These are phyloP conservation scores for Steccherinum ochraceum DNA, from an alignment of 768 basidiomycete species.

Conservation along the genomic window DNA sequence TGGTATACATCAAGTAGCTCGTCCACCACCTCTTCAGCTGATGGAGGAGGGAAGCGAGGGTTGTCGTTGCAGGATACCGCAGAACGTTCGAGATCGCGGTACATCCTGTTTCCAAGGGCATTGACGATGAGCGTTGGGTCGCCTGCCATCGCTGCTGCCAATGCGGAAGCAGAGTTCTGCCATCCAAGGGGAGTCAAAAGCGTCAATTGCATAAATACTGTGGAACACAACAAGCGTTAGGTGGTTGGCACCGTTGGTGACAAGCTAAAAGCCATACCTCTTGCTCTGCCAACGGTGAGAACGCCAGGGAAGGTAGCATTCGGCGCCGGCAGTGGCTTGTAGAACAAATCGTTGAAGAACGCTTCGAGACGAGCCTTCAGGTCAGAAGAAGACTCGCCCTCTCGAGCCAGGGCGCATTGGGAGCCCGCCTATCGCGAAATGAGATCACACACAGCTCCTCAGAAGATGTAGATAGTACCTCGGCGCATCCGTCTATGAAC, in stretches of 20 bases:
- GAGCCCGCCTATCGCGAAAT: neutral
- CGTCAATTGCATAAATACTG: neutral
- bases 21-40: conserved; percentile 17
- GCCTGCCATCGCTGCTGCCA: conserved; percentile 20
- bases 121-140: conserved; percentile 20
- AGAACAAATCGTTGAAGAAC: conserved; percentile 17
- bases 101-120: conserved; percentile 4
- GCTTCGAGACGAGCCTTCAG: conserved; percentile 14
- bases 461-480: conserved; percentile 9
- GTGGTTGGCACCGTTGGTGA: neutral
- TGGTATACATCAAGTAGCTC: conserved; percentile 17
- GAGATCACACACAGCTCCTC: too few species aligned
- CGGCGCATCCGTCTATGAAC: conserved; percentile 22
- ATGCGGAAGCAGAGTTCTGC: conserved; percentile 11
- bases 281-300: conserved; percentile 20
- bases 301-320: conserved; percentile 18
- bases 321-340: conserved; percentile 21
- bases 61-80: conserved; percentile 27
- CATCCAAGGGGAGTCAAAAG: conserved; percentile 19
- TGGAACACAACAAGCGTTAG: too few species aligned
- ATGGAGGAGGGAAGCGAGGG: conserved; percentile 14
- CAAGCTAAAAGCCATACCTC: conserved; percentile 13
- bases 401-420: neutral
- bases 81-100: conserved; percentile 15
- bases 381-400: neutral